These are phyloP conservation scores for Miscanthus sacchariflorus DNA, from an alignment of 202 grass and related monocot genomes.

Conservation along the genomic window DNA sequence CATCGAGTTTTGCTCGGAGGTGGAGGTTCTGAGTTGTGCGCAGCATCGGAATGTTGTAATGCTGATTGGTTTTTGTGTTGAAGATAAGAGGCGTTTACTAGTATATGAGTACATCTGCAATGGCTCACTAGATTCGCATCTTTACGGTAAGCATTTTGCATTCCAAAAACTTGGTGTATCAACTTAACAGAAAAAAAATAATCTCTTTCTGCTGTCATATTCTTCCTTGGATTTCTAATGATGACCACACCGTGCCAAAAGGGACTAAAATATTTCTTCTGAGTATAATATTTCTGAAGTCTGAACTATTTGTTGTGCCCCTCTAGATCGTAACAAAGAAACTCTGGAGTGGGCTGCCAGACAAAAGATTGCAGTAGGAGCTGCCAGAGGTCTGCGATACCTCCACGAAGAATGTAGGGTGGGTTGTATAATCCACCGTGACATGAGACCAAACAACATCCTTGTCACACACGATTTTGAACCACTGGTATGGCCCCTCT, in stretches of 20 bases:
- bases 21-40: slow-evolving; percentile 95
- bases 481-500: slow-evolving; percentile 69
- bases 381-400: slow-evolving; percentile 86
- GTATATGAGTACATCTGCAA: slow-evolving; percentile 99
- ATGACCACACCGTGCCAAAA: neutral
- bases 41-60: slow-evolving; percentile 98
- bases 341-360: slow-evolving; percentile 78
- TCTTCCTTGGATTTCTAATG: neutral
- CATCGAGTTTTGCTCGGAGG: slow-evolving; percentile 93
- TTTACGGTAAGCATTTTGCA: slow-evolving; percentile 72
- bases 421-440: slow-evolving; percentile 94
- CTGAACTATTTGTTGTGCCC: slow-evolving; percentile 4
- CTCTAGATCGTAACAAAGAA: slow-evolving; percentile 65
- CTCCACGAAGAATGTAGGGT: slow-evolving; percentile 97
- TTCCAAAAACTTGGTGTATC: neutral
- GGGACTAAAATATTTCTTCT: neutral
- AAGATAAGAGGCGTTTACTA: slow-evolving; percentile 87
- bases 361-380: slow-evolving; percentile 93
- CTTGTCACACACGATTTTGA: slow-evolving; percentile 98
- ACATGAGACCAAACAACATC: slow-evolving; percentile 98
- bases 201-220: neutral
- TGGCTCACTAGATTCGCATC: slow-evolving; percentile 84
- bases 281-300: slow-evolving; percentile 22
- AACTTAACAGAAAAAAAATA: neutral
- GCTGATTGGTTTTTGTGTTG: slow-evolving; percentile 97